A percentile compares a stretch with the other conserved stretches of the same genome.
phyloP scores from a whole-genome alignment of 805 yeast species.

The Saccharomycopsis synnaedendra region DNA sequence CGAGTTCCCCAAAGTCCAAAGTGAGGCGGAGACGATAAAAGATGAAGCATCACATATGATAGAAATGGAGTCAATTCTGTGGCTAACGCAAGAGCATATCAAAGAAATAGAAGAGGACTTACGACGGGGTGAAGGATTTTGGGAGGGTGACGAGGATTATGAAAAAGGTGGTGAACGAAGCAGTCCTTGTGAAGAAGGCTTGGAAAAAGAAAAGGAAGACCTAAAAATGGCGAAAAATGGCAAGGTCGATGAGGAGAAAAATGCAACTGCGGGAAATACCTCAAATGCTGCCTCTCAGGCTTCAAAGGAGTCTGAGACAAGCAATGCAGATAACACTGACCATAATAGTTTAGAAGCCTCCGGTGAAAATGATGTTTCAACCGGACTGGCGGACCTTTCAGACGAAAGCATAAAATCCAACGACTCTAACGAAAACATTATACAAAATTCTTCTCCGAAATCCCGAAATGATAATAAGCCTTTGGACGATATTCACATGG shows the following conservation, averaged over 20 bases:
- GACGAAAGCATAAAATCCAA: too few relatives aligned
- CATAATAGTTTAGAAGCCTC: too few relatives aligned
- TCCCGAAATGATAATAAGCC: too few relatives aligned
- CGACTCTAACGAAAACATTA: too few relatives aligned
- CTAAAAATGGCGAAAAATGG: neutral
- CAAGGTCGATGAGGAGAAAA: neutral
- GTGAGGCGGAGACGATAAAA: neutral
- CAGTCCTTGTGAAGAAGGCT: neutral
- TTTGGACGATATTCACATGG: too few relatives aligned
- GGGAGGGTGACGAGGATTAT: neutral
- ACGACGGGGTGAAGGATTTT: neutral
- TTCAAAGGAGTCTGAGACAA: too few relatives aligned
- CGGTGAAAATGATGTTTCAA: too few relatives aligned
- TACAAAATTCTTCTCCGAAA: too few relatives aligned
- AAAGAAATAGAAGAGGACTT: constrained; percentile 4
- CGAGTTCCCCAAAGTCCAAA: constrained; percentile 18
- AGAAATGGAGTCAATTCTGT: constrained; percentile 12
- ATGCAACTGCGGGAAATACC: neutral
- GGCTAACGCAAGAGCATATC: constrained; percentile 14
- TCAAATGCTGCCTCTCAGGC: too few relatives aligned
- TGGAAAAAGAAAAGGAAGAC: neutral
- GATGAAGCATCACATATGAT: constrained; percentile 3
- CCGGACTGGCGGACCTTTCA: too few relatives aligned
- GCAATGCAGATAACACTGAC: too few relatives aligned
- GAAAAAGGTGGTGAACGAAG: neutral